Base-by-base conservation (phyloP, 352 stramenopile species). In the Aphanomyces astaci region DNA sequence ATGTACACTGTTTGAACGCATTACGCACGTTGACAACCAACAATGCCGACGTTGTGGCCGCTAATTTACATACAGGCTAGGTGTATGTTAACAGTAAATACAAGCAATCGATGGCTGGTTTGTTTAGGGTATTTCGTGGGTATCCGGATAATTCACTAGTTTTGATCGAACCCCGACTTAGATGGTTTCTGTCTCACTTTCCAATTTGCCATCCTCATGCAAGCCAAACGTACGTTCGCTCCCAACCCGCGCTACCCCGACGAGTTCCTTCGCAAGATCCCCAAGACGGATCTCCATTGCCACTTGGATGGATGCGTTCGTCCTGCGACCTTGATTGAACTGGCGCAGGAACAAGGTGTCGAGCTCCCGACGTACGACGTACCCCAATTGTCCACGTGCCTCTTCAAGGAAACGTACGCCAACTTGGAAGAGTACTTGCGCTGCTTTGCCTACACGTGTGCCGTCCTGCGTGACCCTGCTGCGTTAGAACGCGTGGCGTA, bases 271-370 rank as follows among this genome's bases (percentile, higher is more conserved):
- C 82, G 63, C 43, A 76, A 79, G 46, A 79, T 86, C 39, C 84
- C 84, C 40, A 93, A 93, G 75, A 87, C 84, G 30, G 88, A 96
- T 62, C 72, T 96, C 13, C 88, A 96, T 70, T 90, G 85, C 66
- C 88, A 96, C 68, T 65, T 96, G 64, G 87, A 96, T 54, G 88
- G 88, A 52, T 90, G 82, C 49, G 71, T 95, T 30, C 85, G 87
- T 15, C 80, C 81, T 0, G 67, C 88, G 66, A 96, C 88, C 31
- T 77, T 96, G 33, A 87, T 96, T 27, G 85, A 94, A 25, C 63
- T 96, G 56, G 84, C 87, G n/a, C 60, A 79, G 40, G 71, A 88
- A 63, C 83, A 94, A 60, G 66, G 75, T 48, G 81, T 94, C 31
- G 53, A 74, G 33, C 74, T 96, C 9, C 88, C 88, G n/a, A 84